These are phyloP conservation scores for Elongisporangium anandrum DNA, from an alignment of 352 stramenopile genomes.

Conservation along the genomic window DNA sequence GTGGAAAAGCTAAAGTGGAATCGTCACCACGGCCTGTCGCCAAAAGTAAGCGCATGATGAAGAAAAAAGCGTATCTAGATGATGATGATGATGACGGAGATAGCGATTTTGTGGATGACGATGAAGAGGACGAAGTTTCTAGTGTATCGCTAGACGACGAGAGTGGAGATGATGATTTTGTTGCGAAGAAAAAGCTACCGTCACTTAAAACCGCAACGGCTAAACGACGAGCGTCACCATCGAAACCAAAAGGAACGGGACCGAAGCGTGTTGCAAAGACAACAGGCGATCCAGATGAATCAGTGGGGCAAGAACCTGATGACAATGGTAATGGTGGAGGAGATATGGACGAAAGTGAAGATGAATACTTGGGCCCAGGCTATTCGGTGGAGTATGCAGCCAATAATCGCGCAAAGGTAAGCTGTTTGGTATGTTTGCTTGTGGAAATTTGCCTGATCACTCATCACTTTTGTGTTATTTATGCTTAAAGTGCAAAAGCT, in stretches of 20 bases:
- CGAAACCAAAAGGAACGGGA: slow-evolving; percentile 9
- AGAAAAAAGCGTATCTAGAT: slow-evolving; percentile 14
- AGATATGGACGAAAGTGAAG: slow-evolving; percentile 17
- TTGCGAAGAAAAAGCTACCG: slow-evolving; percentile 14
- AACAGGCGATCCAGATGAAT: slow-evolving; percentile 3
- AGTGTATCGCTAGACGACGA: slow-evolving; percentile 18
- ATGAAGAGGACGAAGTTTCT: slow-evolving; percentile 4
- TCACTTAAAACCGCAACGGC: slow-evolving; percentile 6
- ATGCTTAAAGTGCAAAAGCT: slow-evolving; percentile 64
- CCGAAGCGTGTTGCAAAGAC: slow-evolving; percentile 2
- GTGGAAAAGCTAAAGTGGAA: no score
- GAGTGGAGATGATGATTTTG: slow-evolving; percentile 25
- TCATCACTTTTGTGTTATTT: slow-evolving; percentile 1
- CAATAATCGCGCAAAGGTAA: slow-evolving; percentile 57
- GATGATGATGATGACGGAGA: slow-evolving; percentile 35
- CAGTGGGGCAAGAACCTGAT: slow-evolving; percentile 17
- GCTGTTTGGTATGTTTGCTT: background rate
- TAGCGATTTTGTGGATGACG: slow-evolving; percentile 46
- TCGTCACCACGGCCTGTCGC: background rate
- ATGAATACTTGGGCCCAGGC: slow-evolving; percentile 36
- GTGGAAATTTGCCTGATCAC: background rate
- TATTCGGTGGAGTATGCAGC: slow-evolving; percentile 71
- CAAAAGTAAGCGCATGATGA: slow-evolving; percentile 23
- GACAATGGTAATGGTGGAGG: slow-evolving; percentile 26
- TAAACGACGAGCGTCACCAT: slow-evolving; percentile 5